Conservation (phyloP, 176 grass and related monocot species). For the Rhynchospora pubera region DNA sequence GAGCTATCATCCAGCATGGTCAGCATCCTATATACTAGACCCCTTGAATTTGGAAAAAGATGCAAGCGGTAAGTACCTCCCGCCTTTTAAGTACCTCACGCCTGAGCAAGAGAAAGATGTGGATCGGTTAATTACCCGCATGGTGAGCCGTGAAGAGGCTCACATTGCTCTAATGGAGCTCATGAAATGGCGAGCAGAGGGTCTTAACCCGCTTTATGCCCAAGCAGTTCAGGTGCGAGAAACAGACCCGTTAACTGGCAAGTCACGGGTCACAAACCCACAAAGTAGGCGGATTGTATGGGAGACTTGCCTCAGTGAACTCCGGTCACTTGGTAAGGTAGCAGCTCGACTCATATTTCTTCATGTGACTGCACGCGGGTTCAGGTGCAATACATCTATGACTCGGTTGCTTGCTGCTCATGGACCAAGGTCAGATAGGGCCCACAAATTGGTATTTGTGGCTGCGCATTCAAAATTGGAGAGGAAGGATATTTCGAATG, state of each 20-base stretch:
- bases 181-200: constrained; percentile 85
- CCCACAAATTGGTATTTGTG: constrained; percentile 52
- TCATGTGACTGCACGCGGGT: constrained; percentile 45
- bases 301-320: constrained; percentile 69
- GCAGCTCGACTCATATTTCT: constrained; percentile 83
- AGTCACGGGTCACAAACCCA: constrained; percentile 67
- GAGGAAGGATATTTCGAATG: constrained; percentile 45
- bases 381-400: constrained; percentile 41
- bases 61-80: constrained; percentile 70
- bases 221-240: constrained; percentile 79
- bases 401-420: constrained; percentile 43
- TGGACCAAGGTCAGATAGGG: constrained; percentile 26
- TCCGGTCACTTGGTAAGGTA: constrained; percentile 61
- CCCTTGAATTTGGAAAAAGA: constrained; percentile 70
- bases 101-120: constrained; percentile 86
- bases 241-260: constrained; percentile 60
- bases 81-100: constrained; percentile 65
- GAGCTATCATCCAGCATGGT: constrained; percentile 81
- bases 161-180: constrained; percentile 84
- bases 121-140: constrained; percentile 64
- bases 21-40: constrained; percentile 69
- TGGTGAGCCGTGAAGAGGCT: constrained; percentile 74
- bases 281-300: constrained; percentile 88
- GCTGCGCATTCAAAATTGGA: constrained; percentile 68
- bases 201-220: constrained; percentile 65